Evolutionary conservation across 805 yeast species (phyloP).

Genomic region (Candida stauntonica): DNA sequence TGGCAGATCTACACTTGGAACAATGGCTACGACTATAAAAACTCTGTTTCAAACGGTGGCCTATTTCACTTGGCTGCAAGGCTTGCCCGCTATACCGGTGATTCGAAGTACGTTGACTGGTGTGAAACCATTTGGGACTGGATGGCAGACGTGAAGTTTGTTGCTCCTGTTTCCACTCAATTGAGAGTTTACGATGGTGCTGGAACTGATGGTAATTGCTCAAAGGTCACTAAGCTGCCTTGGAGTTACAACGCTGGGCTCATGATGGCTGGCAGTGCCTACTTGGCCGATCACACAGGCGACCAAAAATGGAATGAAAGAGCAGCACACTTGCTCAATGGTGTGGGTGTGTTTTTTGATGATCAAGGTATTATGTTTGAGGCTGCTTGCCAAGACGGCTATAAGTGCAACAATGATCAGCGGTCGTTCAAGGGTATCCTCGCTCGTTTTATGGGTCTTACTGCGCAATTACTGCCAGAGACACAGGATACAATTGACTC

Average conservation of each 20-base stretch:
- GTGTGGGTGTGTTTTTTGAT: conserved; percentile 53
- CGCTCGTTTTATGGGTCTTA: conserved; percentile 66
- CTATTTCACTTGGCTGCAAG: conserved; percentile 85
- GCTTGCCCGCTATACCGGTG: conserved; percentile 76
- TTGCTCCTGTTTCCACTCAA: conserved; percentile 31
- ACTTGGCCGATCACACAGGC: conserved; percentile 55
- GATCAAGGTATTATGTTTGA: conserved; percentile 60
- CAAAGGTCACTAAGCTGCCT: conserved; percentile 41
- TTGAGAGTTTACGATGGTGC: conserved; percentile 59
- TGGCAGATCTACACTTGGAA: conserved; percentile 98
- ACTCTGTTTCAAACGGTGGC: conserved; percentile 87
- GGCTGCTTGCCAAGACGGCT: conserved; percentile 70
- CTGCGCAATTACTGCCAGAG: conserved; percentile 68
- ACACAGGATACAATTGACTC: conserved; percentile 30
- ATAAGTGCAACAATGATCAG: conserved; percentile 77
- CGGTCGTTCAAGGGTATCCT: conserved; percentile 88
- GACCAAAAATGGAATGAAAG: conserved; percentile 47
- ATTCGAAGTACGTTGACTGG: conserved; percentile 69
- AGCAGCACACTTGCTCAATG: conserved; percentile 51
- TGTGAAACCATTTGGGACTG: conserved; percentile 77
- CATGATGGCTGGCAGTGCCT: conserved; percentile 64
- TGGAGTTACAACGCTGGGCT: conserved; percentile 74
- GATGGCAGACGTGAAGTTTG: conserved; percentile 50
- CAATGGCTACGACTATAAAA: conserved; percentile 89
- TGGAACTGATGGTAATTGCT: conserved; percentile 41